Evolutionary conservation across 371 early-diverging fungal genomes (phyloP), one percentile per base, ranked within the genome.

Genomic region (Umbelopsis sp.): DNA sequence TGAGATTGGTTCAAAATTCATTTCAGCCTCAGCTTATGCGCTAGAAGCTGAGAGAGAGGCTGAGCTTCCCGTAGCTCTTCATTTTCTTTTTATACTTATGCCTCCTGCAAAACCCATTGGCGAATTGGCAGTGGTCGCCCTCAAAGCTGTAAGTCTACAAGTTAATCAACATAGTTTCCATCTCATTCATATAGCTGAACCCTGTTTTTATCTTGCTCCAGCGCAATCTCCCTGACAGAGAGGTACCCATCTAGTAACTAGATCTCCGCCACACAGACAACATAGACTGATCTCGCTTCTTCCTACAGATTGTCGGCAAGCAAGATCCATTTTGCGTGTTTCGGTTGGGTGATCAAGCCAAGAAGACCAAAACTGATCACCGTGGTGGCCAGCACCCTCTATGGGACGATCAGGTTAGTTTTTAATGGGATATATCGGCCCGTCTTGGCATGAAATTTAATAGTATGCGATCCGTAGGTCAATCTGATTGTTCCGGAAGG

Each of bases 331-430:
- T 84, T 70, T 77, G 77, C 50, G 69, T 81, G 1, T 77, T 84
- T 65, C 76, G 81, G 11, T 65, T 84, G 11, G 84, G 81, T 24
- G 84, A 84, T 62, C 66, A 62, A 25, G 74, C 74, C 4, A 68
- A 76, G 66, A 73, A 73, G 62, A 84, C 84, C 9, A 84, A 76
- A 65, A 84, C 84, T 4, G 81, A 81, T 53, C 68, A 79, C 48
- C 72, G 84, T 65, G 84, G 84, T 51, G 84, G 84, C 2, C 84
- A 84, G 48, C 79, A 79, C 62, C 84, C 84, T 20, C 29, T 80
- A 41, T 84, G 84, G 84, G 84, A 84, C 74, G 81, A 81, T 68
- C 84, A 84, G 76, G 83, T 83, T 79, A 45, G 52, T 57, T n/a
- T 70, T 14, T 5, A 16, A 24, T 25, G 4, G 32, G 3, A 4